Conservation (phyloP, 257 asterid genomes). For the Penstemon barbatus region DNA sequence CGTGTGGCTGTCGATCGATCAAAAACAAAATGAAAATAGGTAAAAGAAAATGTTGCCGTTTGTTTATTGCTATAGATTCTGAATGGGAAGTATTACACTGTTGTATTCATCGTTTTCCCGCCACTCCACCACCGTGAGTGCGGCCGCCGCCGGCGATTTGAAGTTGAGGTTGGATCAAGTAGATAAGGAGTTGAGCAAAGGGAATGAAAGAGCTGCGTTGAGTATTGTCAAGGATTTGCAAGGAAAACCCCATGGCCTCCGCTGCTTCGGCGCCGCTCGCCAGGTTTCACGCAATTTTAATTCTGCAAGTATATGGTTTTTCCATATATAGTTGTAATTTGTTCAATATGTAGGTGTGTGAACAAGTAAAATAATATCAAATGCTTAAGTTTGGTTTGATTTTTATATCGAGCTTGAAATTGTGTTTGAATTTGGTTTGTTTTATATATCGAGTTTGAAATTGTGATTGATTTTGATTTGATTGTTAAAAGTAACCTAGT, state of each 20-base stretch:
- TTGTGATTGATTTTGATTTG: too few relatives aligned
- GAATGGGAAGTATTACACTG: slow-evolving; percentile 1
- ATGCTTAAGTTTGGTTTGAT: too few relatives aligned
- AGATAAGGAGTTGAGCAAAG: slow-evolving; percentile 70
- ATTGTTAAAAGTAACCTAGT: too few relatives aligned
- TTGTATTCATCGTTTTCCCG: slow-evolving; percentile 14
- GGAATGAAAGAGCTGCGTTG: slow-evolving; percentile 78
- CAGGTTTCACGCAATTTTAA: slow-evolving; percentile 54
- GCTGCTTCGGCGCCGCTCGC: slow-evolving; percentile 83
- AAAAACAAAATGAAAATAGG: neutral
- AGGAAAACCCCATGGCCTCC: slow-evolving; percentile 66
- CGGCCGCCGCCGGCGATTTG: neutral
- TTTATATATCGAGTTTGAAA: too few relatives aligned
- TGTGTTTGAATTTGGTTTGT: too few relatives aligned
- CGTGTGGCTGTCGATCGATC: slow-evolving; percentile 1
- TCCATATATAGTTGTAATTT: too few relatives aligned
- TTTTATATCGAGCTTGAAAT: too few relatives aligned
- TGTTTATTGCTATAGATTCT: neutral
- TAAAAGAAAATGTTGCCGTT: neutral
- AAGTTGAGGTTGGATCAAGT: slow-evolving; percentile 57
- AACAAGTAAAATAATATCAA: too few relatives aligned
- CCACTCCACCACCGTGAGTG: neutral
- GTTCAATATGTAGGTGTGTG: too few relatives aligned
- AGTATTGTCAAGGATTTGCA: slow-evolving; percentile 64
- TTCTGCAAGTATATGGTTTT: neutral